Evolutionary conservation across 1,284 basidiomycete genomes (phyloP).

Genomic region (Schizophyllum commune): DNA sequence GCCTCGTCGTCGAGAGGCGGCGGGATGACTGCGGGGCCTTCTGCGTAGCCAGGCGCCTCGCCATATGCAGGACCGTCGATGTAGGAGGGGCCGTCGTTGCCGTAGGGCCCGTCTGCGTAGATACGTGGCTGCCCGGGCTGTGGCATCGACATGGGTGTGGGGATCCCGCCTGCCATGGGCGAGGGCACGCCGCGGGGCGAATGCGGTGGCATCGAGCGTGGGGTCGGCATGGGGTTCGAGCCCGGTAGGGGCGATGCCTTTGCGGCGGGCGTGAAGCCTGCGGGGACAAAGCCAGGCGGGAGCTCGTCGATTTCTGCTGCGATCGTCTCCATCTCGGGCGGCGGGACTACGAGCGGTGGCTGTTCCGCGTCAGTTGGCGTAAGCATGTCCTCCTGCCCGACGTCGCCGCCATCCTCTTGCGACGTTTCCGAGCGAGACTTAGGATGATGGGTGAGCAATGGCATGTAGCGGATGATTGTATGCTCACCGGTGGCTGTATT

Average conservation of each 20-base stretch:
- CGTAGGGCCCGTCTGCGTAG: background rate
- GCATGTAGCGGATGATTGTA: too few species aligned
- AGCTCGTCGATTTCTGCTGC: background rate
- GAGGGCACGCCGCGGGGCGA: background rate
- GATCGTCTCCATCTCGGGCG: background rate
- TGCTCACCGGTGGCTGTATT: background rate
- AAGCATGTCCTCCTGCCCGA: background rate
- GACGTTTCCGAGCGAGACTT: background rate
- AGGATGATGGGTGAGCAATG: background rate
- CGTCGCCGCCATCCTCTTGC: background rate
- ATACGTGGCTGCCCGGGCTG: background rate
- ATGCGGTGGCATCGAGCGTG: background rate
- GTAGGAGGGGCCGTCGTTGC: background rate
- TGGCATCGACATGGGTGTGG: background rate
- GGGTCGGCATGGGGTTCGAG: background rate
- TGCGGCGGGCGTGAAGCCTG: background rate
- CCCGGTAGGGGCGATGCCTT: background rate
- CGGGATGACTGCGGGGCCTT: background rate
- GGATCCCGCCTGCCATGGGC: background rate
- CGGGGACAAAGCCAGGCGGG: background rate
- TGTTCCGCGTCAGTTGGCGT: background rate
- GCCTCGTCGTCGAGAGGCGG: background rate
- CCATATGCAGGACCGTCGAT: background rate
- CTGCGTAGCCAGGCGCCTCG: background rate
- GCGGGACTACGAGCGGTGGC: background rate